Percentiles rank a stretch among this genome's conserved stretches.
Evolutionary conservation across 495 filamentous ascomycete genomes (phyloP).

Genomic region (Cercophora sp.): DNA sequence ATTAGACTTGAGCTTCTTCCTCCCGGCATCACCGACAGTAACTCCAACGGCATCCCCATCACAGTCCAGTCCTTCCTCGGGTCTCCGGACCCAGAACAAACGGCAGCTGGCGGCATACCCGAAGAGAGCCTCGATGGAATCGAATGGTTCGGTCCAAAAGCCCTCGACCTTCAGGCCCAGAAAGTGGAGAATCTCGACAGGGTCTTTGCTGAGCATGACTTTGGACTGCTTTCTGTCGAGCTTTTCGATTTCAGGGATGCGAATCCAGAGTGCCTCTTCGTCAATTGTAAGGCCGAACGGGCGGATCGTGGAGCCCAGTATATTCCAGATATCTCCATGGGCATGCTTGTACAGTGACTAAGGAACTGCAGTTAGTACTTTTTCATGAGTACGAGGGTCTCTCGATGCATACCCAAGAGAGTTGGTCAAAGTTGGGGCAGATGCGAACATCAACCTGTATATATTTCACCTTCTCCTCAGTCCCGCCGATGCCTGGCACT

Average conservation of each 20-base stretch:
- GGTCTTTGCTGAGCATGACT: conserved; percentile 54
- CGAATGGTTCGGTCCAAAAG: conserved; percentile 45
- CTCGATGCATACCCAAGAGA: conserved; percentile 46
- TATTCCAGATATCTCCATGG: conserved; percentile 64
- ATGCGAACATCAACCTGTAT: conserved; percentile 64
- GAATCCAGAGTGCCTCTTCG: conserved; percentile 54
- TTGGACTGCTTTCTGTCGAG: conserved; percentile 50
- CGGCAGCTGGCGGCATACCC: conserved; percentile 49
- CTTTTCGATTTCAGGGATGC: conserved; percentile 59
- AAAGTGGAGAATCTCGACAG: conserved; percentile 51
- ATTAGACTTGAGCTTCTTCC: conserved; percentile 44
- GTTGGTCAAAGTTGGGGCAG: conserved; percentile 36
- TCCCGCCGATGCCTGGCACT: conserved; percentile 5
- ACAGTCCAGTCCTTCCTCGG: conserved; percentile 7
- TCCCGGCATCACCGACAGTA: conserved; percentile 27
- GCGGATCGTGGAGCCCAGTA: conserved; percentile 58
- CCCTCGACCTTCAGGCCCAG: conserved; percentile 48
- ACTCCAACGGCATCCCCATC: conserved; percentile 16
- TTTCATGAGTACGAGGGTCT: neutral
- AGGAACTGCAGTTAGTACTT: neutral
- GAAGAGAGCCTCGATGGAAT: conserved; percentile 50
- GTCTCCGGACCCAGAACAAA: conserved; percentile 46
- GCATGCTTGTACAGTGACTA: conserved; percentile 53
- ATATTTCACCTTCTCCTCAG: conserved; percentile 20
- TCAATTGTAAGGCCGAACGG: conserved; percentile 61